Evolutionary conservation across 106 monocot species (phyloP).

Genomic region (Apostasia ramifera): DNA sequence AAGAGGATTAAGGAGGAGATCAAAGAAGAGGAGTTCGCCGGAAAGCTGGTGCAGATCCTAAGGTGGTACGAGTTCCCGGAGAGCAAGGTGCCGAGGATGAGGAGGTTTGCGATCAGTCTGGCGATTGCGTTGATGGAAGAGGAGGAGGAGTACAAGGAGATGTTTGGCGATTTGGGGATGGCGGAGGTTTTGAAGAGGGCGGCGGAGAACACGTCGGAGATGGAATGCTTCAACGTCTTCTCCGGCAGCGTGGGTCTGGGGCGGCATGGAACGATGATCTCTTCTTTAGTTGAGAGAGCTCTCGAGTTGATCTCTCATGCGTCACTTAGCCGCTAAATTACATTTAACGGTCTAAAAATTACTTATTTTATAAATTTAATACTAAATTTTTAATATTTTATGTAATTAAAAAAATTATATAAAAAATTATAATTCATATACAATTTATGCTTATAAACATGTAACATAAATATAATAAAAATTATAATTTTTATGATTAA

Average conservation of each 20-base stretch:
- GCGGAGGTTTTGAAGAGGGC: constrained; percentile 16
- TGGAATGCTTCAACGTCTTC: constrained; percentile 41
- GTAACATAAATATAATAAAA: too few relatives aligned
- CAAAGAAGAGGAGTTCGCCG: constrained; percentile 10
- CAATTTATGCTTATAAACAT: too few relatives aligned
- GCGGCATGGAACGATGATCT: constrained; percentile 8
- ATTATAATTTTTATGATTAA: too few relatives aligned
- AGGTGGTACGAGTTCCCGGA: constrained; percentile 19
- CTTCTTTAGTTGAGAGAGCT: constrained; percentile 14
- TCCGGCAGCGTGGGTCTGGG: constrained; percentile 31
- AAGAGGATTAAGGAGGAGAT: background rate
- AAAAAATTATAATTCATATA: too few relatives aligned
- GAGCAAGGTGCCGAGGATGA: constrained; percentile 30
- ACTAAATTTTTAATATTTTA: too few relatives aligned
- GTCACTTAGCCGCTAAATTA: too few relatives aligned
- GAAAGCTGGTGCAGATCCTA: constrained; percentile 22
- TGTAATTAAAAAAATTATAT: too few relatives aligned
- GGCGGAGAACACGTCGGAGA: constrained; percentile 42
- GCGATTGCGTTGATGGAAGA: constrained; percentile 32
- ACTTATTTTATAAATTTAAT: too few relatives aligned
- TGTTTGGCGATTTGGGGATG: constrained; percentile 18
- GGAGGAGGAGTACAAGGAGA: constrained; percentile 1
- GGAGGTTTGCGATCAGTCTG: constrained; percentile 38
- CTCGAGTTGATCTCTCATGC: background rate
- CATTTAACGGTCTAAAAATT: too few relatives aligned